Conservation (phyloP, 179 eudicot genomes). For the Carnegiea gigantea region DNA sequence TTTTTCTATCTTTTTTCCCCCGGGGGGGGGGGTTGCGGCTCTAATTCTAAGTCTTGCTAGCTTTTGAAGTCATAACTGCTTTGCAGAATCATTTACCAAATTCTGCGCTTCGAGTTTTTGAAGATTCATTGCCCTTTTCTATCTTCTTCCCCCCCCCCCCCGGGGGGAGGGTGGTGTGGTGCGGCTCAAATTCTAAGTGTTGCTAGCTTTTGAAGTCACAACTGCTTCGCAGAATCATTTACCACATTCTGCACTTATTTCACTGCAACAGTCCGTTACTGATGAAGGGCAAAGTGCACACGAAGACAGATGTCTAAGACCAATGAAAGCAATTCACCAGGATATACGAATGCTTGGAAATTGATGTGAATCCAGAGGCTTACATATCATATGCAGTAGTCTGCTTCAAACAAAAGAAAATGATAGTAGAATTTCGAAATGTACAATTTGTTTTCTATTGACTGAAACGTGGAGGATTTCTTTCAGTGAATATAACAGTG, state of each 20-base stretch:
- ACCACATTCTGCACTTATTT: neutral
- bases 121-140: too few species aligned
- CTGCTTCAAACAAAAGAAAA: neutral
- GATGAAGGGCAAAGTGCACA: neutral
- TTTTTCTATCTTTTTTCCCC: too few species aligned
- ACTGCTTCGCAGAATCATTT: neutral
- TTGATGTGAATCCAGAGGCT: too few species aligned
- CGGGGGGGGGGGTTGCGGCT: too few species aligned
- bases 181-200: too few species aligned
- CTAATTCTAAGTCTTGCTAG: too few species aligned
- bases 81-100: neutral
- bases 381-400: neutral
- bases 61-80: neutral
- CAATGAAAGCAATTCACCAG: neutral
- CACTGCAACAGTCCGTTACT: neutral
- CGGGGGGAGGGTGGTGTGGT: too few species aligned
- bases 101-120: neutral
- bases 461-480: neutral
- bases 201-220: neutral
- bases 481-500: neutral
- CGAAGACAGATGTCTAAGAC: neutral
- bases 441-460: too few species aligned
- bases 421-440: neutral
- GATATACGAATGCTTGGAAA: neutral
- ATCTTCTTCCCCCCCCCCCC: too few species aligned